Evolutionary conservation across 257 asterid species (phyloP), one percentile per base, ranked within the genome.

Genomic region (Scutellaria baicalensis): DNA sequence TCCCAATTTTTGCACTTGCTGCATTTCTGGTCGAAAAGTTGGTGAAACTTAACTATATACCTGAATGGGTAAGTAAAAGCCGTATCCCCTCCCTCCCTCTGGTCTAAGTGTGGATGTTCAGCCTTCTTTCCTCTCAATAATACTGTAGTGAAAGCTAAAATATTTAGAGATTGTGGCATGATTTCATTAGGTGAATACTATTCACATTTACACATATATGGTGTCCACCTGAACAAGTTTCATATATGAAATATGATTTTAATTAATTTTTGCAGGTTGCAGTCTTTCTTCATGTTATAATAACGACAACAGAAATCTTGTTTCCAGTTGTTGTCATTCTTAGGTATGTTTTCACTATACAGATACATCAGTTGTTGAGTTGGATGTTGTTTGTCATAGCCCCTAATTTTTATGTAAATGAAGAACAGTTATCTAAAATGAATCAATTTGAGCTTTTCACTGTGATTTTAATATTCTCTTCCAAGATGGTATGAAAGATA

Each of bases 301-400:
- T 91, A 71, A 85, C 92, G 4, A 81, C 95, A 59, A 66, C 84
- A n/a, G 82, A 76, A 57, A 77, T 94, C 72, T 35, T 94, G 77
- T 94, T 88, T 83, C 99, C 99, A 7, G 88, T 94, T 79, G 17
- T 85, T 67, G 92, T 94, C 75, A 94, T 91, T 76, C 90, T 94
- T 75, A 86, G 97, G 99, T 94, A 68, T 84, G 86, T 60, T 45
- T 71, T 66, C 27, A 72, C 72, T 66, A 52, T 66, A 71, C 36
- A 27, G 33, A 27, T 27, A 20, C 65, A 44, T 12, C 33, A 70
- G 23, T 59, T 76, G 23, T 31, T 64, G 44, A 12, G 61, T 50
- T 44, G 20, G 55, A 51, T 67, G 31, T 47, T 49, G 8, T 8
- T 65, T 66, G 21, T 40, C 14, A n/a, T 21, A 39, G 38, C 44